Evolutionary conservation across 108 stramenopile genomes (phyloP).

Genomic region (Nitzschia inconspicua): DNA sequence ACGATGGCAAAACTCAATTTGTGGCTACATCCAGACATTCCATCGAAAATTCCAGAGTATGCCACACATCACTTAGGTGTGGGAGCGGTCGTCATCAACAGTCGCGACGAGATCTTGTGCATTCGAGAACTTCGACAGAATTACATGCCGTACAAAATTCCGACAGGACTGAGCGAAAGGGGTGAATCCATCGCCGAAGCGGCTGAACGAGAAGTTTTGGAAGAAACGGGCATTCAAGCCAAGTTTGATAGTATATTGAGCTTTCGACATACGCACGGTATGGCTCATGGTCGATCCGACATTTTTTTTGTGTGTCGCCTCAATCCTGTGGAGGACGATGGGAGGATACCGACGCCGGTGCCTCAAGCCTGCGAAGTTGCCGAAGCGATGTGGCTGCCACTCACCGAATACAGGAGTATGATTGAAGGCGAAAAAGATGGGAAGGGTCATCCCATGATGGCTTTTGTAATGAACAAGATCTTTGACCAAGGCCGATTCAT

Average conservation of each 20-base stretch:
- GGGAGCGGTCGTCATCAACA: conserved; percentile 68
- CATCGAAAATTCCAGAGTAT: conserved; percentile 61
- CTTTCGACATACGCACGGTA: conserved; percentile 80
- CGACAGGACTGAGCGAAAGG: conserved; percentile 76
- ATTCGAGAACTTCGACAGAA: conserved; percentile 71
- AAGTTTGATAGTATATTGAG: conserved; percentile 60
- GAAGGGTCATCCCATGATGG: conserved; percentile 76
- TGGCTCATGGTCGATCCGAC: conserved; percentile 70
- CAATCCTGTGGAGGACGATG: conserved; percentile 42
- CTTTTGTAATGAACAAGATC: conserved; percentile 46
- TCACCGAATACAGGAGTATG: conserved; percentile 63
- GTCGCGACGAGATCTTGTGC: conserved; percentile 62
- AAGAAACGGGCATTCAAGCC: conserved; percentile 84
- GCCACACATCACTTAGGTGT: conserved; percentile 76
- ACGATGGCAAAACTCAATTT: conserved; percentile 45
- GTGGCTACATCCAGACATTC: conserved; percentile 46
- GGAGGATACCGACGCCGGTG: conserved; percentile 40
- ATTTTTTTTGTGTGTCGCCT: conserved; percentile 77
- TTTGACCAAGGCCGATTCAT: conserved; percentile 50
- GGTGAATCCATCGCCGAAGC: conserved; percentile 80
- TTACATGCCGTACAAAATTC: conserved; percentile 84
- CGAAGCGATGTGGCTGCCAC: conserved; percentile 55
- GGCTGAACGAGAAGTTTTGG: conserved; percentile 77
- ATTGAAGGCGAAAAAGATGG: conserved; percentile 39
- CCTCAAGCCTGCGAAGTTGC: conserved; percentile 74